phyloP scores from a whole-genome alignment of 305 asterid genomes.

The Solanum hybrid region DNA sequence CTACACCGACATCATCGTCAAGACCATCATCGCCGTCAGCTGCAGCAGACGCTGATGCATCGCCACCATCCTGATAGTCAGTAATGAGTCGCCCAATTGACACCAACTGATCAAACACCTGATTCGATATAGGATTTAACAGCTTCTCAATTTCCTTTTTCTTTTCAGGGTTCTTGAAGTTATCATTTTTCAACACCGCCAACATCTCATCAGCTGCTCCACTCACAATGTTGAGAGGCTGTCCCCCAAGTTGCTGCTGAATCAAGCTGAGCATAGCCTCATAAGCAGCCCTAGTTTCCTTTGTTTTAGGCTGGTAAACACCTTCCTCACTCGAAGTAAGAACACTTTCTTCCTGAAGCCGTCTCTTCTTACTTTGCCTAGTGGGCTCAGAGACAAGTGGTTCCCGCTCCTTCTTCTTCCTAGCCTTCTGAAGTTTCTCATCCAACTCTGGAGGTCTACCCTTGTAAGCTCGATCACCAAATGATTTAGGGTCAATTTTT shows the following conservation, averaged over 20 bases:
- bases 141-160: constrained; percentile 90
- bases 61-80: constrained; percentile 65
- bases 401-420: constrained; percentile 83
- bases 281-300: constrained; percentile 22
- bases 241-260: constrained; percentile 92
- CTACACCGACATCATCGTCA: constrained; percentile 92
- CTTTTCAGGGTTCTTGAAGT: constrained; percentile 69
- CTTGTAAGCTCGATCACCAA: constrained; percentile 77
- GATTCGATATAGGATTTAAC: constrained; percentile 56
- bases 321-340: constrained; percentile 81
- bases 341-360: constrained; percentile 77
- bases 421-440: constrained; percentile 67
- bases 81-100: constrained; percentile 60
- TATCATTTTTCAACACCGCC: constrained; percentile 81
- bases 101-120: constrained; percentile 62
- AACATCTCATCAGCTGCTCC: constrained; percentile 98
- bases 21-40: constrained; percentile 62
- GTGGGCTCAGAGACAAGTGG: constrained; percentile 39
- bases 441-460: constrained; percentile 85
- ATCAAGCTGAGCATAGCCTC: constrained; percentile 86
- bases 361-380: constrained; percentile 62
- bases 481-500: constrained; percentile 67
- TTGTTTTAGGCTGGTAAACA: constrained; percentile 90
- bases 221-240: constrained; percentile 84
- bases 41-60: constrained; percentile 38